phyloP scores from a whole-genome alignment of 768 basidiomycete species.

The Russula compacta region DNA sequence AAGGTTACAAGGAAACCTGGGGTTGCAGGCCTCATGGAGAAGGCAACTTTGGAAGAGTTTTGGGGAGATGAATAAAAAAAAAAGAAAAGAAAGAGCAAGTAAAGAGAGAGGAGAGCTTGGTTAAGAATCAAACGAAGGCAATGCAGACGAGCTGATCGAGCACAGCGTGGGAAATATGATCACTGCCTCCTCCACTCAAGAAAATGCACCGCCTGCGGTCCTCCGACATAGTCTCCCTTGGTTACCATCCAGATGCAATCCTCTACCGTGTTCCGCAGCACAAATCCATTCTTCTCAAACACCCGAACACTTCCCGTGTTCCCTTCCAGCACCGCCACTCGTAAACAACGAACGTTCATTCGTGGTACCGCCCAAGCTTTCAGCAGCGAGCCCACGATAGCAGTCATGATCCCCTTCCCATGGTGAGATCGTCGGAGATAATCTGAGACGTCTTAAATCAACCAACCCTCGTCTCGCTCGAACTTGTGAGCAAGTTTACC shows the following conservation, averaged over 20 bases:
- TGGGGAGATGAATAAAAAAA: not conserved
- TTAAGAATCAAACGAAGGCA: not conserved
- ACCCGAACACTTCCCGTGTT: slow-evolving; percentile 56
- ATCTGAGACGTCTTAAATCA: slow-evolving; percentile 31
- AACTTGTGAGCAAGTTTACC: slow-evolving; percentile 30
- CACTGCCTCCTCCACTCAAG: slow-evolving; percentile 17
- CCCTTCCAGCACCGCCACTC: slow-evolving; percentile 36
- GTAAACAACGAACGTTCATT: slow-evolving; percentile 46
- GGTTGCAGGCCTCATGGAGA: slow-evolving; percentile 71
- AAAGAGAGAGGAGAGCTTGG: not conserved
- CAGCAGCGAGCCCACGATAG: slow-evolving; percentile 46
- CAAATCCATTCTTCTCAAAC: slow-evolving; percentile 60
- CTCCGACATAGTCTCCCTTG: slow-evolving; percentile 23
- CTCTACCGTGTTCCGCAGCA: slow-evolving; percentile 30
- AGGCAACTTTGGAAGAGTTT: no score
- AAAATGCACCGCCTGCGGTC: slow-evolving; percentile 20
- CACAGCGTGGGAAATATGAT: not conserved
- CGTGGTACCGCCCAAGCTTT: slow-evolving; percentile 53
- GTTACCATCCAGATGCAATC: slow-evolving; percentile 33
- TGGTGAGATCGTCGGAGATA: slow-evolving; percentile 54
- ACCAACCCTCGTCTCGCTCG: not conserved
- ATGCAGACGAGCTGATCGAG: not conserved
- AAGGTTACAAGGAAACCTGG: slow-evolving; percentile 83
- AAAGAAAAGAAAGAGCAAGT: not conserved
- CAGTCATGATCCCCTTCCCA: slow-evolving; percentile 64